A percentile compares a stretch with the other conserved stretches of the same genome.
Evolutionary conservation across 805 yeast species (phyloP).

Genomic region (Spathaspora boniae): DNA sequence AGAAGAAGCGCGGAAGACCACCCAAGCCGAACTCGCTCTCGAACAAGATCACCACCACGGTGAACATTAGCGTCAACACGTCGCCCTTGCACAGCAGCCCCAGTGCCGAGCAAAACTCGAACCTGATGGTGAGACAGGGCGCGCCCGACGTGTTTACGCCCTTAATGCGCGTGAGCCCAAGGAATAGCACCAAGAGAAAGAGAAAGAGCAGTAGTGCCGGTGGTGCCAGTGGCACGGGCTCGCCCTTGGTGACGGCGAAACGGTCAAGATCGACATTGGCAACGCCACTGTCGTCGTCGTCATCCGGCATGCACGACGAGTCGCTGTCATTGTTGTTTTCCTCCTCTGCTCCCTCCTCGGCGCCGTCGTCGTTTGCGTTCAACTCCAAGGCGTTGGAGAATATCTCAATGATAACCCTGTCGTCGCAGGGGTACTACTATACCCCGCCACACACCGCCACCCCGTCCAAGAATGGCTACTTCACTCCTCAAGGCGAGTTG

Average conservation of each 20-base stretch:
- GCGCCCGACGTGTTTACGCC: slow-evolving; percentile 44
- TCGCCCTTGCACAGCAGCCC: slow-evolving; percentile 34
- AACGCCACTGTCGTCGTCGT: slow-evolving; percentile 20
- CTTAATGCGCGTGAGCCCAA: slow-evolving; percentile 40
- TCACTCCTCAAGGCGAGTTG: slow-evolving; percentile 15
- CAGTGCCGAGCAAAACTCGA: slow-evolving; percentile 37
- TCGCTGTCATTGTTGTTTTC: too few relatives aligned
- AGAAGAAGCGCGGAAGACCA: slow-evolving; percentile 44
- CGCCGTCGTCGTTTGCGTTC: slow-evolving; percentile 20
- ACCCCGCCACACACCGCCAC: slow-evolving; percentile 16
- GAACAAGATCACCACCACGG: slow-evolving; percentile 36
- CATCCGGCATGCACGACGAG: too few relatives aligned
- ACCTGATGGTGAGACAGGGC: slow-evolving; percentile 35
- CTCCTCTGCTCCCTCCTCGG: too few relatives aligned
- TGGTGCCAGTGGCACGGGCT: too few relatives aligned
- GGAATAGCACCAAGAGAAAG: slow-evolving; percentile 9
- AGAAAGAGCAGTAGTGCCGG: slow-evolving; percentile 15
- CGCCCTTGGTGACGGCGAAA: too few relatives aligned
- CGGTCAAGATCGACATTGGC: too few relatives aligned
- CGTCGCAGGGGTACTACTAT: slow-evolving; percentile 12
- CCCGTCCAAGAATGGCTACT: slow-evolving; percentile 1
- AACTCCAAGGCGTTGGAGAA: slow-evolving; percentile 34
- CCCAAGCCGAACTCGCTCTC: slow-evolving; percentile 38
- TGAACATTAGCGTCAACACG: slow-evolving; percentile 40
- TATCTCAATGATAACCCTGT: slow-evolving; percentile 27